These are phyloP conservation scores for Porpolomopsis calyptriformis DNA, from an alignment of 768 basidiomycete genomes.

Conservation along the genomic window DNA sequence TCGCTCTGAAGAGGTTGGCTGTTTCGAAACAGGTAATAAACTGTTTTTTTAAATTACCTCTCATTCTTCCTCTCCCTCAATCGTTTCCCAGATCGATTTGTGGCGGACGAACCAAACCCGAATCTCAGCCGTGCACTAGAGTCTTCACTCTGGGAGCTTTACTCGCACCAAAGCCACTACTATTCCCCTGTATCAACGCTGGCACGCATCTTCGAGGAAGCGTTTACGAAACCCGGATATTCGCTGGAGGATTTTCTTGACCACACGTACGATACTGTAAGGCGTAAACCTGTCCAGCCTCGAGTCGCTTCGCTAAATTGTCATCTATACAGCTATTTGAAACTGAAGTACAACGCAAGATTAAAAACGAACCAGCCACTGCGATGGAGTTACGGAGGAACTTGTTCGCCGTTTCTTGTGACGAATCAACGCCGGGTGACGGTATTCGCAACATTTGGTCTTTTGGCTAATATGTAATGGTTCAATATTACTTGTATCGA, in stretches of 20 bases:
- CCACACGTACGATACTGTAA: slow-evolving; percentile 78
- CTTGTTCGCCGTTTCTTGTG: background rate
- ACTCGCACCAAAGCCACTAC: slow-evolving; percentile 72
- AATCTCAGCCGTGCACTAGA: slow-evolving; percentile 68
- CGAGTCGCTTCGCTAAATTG: slow-evolving; percentile 2
- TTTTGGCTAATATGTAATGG: no score
- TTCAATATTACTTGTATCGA: no score
- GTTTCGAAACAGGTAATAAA: slow-evolving; percentile 27
- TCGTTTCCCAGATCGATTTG: slow-evolving; percentile 50
- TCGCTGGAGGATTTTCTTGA: slow-evolving; percentile 94
- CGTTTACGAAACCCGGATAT: slow-evolving; percentile 90
- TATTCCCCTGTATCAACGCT: slow-evolving; percentile 80
- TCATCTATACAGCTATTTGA: slow-evolving; percentile 62
- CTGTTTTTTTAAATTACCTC: slow-evolving; percentile 9
- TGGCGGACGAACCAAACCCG: slow-evolving; percentile 57
- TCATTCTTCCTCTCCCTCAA: background rate
- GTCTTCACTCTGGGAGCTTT: slow-evolving; percentile 89
- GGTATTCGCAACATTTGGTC: no score
- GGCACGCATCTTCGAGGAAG: slow-evolving; percentile 75
- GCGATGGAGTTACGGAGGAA: slow-evolving; percentile 11
- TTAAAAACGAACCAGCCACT: slow-evolving; percentile 68
- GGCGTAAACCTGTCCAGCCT: slow-evolving; percentile 14
- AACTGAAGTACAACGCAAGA: slow-evolving; percentile 66
- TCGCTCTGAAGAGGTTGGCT: slow-evolving; percentile 32
- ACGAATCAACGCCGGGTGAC: no score